These are phyloP conservation scores for Trichosporon sp. DNA, from an alignment of 1,284 basidiomycete species.

Conservation along the genomic window DNA sequence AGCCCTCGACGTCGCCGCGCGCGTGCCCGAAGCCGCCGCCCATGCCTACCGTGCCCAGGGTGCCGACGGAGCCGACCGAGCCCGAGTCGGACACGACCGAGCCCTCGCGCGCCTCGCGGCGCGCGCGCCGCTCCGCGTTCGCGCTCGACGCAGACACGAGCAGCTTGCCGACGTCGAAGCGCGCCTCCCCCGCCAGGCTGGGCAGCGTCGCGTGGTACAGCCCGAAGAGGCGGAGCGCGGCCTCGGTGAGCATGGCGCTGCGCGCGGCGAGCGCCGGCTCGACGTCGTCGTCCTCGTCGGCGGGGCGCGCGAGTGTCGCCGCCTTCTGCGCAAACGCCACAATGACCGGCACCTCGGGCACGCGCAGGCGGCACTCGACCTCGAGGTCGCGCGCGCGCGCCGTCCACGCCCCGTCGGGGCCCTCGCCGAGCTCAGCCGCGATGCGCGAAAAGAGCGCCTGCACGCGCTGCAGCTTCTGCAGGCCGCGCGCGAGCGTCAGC, in stretches of 20 bases:
- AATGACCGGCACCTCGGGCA: slow-evolving; percentile 79
- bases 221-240: slow-evolving; percentile 71
- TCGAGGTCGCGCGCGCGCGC: slow-evolving; percentile 62
- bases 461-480: slow-evolving; percentile 65
- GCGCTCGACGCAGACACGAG: slow-evolving; percentile 56
- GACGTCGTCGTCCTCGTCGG: slow-evolving; percentile 44
- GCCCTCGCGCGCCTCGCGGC: slow-evolving; percentile 41
- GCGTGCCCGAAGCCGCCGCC: slow-evolving; percentile 50
- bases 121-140: slow-evolving; percentile 42
- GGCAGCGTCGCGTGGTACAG: slow-evolving; percentile 77
- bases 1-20: slow-evolving; percentile 50
- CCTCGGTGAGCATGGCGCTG: slow-evolving; percentile 66
- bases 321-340: slow-evolving; percentile 67
- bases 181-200: slow-evolving; percentile 65
- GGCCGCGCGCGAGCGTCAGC: slow-evolving; percentile 64
- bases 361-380: slow-evolving; percentile 65
- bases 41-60: slow-evolving; percentile 48
- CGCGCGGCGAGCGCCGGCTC: slow-evolving; percentile 33
- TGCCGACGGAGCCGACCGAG: slow-evolving; percentile 44
- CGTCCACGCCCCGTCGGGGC: slow-evolving; percentile 63
- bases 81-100: slow-evolving; percentile 45
- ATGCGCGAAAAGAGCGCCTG: slow-evolving; percentile 56
- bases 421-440: slow-evolving; percentile 56
- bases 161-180: slow-evolving; percentile 80
- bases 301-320: slow-evolving; percentile 40